Evolutionary conservation across 2,329 filamentous ascomycete genomes (phyloP).

Genomic region (Colletotrichum godetiae): DNA sequence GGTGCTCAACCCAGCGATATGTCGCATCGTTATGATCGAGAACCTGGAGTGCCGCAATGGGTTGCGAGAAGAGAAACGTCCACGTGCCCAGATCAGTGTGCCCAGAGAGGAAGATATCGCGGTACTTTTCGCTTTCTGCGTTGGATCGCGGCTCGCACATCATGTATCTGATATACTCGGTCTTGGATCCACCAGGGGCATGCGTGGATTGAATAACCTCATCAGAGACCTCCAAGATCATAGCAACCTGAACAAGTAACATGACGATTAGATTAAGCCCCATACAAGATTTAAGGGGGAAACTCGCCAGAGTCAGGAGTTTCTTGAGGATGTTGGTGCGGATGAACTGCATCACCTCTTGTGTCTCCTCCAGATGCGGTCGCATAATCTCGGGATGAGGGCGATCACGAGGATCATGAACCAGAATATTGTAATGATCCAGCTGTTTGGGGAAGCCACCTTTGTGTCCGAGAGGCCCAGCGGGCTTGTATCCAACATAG

Average conservation of each 20-base stretch:
- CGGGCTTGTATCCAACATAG: conserved; percentile 44
- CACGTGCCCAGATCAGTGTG: conserved; percentile 53
- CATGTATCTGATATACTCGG: conserved; percentile 50
- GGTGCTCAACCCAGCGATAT: conserved; percentile 38
- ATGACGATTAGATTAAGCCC: too few relatives aligned
- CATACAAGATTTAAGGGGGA: too few relatives aligned
- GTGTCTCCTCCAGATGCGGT: conserved; percentile 37
- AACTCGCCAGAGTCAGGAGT: background rate
- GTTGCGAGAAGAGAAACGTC: conserved; percentile 52
- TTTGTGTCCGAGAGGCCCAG: conserved; percentile 40
- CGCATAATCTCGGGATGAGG: conserved; percentile 28
- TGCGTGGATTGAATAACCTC: conserved; percentile 49
- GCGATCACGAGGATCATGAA: conserved; percentile 42
- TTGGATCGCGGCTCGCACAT: conserved; percentile 48
- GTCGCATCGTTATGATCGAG: conserved; percentile 44
- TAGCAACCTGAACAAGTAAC: background rate
- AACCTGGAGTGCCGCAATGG: conserved; percentile 52
- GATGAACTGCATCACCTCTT: conserved; percentile 41
- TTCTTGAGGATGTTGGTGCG: conserved; percentile 41
- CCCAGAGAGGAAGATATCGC: conserved; percentile 52
- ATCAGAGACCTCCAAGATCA: conserved; percentile 45
- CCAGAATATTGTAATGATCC: conserved; percentile 22
- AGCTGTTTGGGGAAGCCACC: conserved; percentile 14
- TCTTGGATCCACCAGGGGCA: conserved; percentile 45
- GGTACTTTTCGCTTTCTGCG: conserved; percentile 48